Evolutionary conservation across 139 green algal genomes (phyloP).

Genomic region (Klebsormidium nitens): DNA sequence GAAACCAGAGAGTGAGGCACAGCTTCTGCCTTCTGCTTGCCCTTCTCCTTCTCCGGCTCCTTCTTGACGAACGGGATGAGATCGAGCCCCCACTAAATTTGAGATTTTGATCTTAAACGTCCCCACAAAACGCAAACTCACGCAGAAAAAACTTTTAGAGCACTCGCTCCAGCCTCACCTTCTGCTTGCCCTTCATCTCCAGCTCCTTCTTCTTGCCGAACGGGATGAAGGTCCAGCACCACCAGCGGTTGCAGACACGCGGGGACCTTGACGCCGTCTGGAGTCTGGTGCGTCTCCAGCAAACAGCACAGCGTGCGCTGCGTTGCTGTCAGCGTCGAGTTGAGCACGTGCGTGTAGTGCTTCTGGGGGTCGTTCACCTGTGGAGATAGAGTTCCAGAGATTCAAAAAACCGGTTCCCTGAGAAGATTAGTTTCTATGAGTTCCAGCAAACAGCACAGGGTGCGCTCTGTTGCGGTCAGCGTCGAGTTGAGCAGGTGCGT

Average conservation of each 20-base stretch:
- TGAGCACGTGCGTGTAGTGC: slow-evolving; percentile 98
- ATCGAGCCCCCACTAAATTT: slow-evolving; percentile 74
- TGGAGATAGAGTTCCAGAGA: background rate
- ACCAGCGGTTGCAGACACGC: slow-evolving; percentile 77
- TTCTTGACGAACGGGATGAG: slow-evolving; percentile 94
- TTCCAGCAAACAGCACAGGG: slow-evolving; percentile 95
- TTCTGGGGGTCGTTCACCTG: slow-evolving; percentile 58
- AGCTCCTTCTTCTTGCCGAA: too few species aligned
- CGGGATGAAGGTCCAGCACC: slow-evolving; percentile 90
- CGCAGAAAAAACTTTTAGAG: too few species aligned
- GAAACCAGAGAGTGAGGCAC: too few species aligned
- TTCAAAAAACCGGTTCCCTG: slow-evolving; percentile 26
- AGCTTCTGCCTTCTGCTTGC: too few species aligned
- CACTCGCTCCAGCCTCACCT: too few species aligned
- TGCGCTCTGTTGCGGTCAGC: slow-evolving; percentile 91
- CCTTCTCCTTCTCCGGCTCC: too few species aligned
- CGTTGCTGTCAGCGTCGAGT: slow-evolving; percentile 91
- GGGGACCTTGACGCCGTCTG: slow-evolving; percentile 65
- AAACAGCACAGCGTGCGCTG: slow-evolving; percentile 97
- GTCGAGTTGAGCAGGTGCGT: slow-evolving; percentile 98
- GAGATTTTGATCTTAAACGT: too few species aligned
- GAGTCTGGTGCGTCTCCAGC: slow-evolving; percentile 91
- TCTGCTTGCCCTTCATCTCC: slow-evolving; percentile 89
- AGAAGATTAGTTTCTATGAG: too few species aligned
- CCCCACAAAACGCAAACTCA: too few species aligned